phyloP scores from a whole-genome alignment of 805 yeast species.

The Maudiozyma barnettii region DNA sequence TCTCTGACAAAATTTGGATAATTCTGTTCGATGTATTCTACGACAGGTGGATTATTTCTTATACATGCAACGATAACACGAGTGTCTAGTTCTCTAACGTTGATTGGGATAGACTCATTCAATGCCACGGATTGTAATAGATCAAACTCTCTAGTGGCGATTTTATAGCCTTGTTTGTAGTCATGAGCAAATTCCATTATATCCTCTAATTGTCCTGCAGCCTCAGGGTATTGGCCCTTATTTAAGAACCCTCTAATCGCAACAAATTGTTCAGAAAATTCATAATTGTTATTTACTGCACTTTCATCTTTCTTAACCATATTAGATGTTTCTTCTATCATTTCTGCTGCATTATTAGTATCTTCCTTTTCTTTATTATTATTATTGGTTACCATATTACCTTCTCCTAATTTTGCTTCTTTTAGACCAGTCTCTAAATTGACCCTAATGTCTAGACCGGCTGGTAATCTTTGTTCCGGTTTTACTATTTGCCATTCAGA shows the following conservation, averaged over 20 bases:
- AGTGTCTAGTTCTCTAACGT: slow-evolving; percentile 41
- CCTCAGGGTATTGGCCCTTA: slow-evolving; percentile 9
- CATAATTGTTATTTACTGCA: slow-evolving; percentile 10
- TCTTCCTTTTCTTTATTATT: too few relatives aligned
- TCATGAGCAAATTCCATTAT: slow-evolving; percentile 60
- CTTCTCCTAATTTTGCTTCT: slow-evolving; percentile 49
- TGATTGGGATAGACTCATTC: slow-evolving; percentile 10
- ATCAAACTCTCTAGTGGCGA: slow-evolving; percentile 29
- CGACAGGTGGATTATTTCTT: slow-evolving; percentile 64
- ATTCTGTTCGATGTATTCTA: slow-evolving; percentile 28
- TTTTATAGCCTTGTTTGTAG: slow-evolving; percentile 46
- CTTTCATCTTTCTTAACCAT: neutral
- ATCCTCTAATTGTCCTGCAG: slow-evolving; percentile 27
- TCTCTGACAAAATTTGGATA: slow-evolving; percentile 33
- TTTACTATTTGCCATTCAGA: slow-evolving; percentile 58
- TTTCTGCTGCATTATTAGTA: neutral
- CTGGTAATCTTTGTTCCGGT: slow-evolving; percentile 70
- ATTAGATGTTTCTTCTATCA: neutral
- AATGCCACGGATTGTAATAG: slow-evolving; percentile 12
- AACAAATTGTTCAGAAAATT: slow-evolving; percentile 23
- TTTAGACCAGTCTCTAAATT: slow-evolving; percentile 61
- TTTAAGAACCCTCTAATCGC: slow-evolving; percentile 19
- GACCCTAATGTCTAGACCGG: slow-evolving; percentile 63
- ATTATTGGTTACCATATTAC: neutral
- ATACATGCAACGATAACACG: slow-evolving; percentile 58